Conservation (phyloP, 2,329 filamentous ascomycete genomes). For the Corynespora cassiicola region DNA sequence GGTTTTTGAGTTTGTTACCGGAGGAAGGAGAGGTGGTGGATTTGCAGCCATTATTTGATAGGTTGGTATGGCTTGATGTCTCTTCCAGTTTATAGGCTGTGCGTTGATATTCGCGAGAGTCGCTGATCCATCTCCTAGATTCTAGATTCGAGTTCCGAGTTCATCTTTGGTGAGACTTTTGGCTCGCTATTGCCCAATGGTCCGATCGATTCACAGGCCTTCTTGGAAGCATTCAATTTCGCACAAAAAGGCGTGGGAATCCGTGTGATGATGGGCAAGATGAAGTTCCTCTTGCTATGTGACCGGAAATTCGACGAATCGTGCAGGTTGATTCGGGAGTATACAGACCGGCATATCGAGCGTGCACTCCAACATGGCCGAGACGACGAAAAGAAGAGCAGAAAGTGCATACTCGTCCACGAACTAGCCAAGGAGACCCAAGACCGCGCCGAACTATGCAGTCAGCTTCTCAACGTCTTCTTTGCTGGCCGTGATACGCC, state of each 20-base stretch:
- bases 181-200: conserved; percentile 33
- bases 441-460: conserved; percentile 43
- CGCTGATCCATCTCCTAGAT: no score
- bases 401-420: conserved; percentile 46
- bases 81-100: not conserved
- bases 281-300: conserved; percentile 15
- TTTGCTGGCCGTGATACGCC: conserved; percentile 37
- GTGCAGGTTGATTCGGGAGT: conserved; percentile 10
- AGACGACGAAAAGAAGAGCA: conserved; percentile 19
- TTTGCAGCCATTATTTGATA: conserved; percentile 18
- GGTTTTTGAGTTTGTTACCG: conserved; percentile 12
- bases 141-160: conserved; percentile 51
- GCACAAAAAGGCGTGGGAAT: conserved; percentile 18
- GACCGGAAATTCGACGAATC: conserved; percentile 16
- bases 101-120: not conserved
- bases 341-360: conserved; percentile 14
- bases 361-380: conserved; percentile 21
- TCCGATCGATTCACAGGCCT: conserved; percentile 11
- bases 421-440: conserved; percentile 45
- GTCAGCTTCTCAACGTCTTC: conserved; percentile 49
- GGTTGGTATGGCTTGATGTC: conserved; percentile 5
- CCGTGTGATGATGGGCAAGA: conserved; percentile 15
- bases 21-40: conserved; percentile 10
- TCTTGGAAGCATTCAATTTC: conserved; percentile 15
- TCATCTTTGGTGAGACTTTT: conserved; percentile 47